A percentile compares a stretch with the other conserved stretches of the same genome.
These are phyloP conservation scores for Stygiomarasmius scandens DNA, from an alignment of 1,284 basidiomycete species.

Conservation along the genomic window DNA sequence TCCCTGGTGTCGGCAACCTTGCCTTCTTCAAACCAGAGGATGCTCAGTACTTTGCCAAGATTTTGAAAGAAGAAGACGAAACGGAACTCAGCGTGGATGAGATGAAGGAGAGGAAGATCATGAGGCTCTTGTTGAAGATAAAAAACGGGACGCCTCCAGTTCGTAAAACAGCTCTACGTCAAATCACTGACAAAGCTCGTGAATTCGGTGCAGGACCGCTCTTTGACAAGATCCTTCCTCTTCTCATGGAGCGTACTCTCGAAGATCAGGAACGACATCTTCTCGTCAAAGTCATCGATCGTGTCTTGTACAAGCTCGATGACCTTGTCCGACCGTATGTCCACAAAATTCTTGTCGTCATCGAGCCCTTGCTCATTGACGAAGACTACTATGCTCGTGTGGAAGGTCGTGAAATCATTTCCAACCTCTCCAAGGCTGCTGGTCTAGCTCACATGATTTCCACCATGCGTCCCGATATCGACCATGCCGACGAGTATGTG, in stretches of 20 bases:
- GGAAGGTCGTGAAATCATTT: slow-evolving; percentile 99
- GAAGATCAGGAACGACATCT: slow-evolving; percentile 99
- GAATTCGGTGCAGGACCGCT: slow-evolving; percentile 99
- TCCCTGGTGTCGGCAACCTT: slow-evolving; percentile 95
- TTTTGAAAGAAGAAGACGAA: slow-evolving; percentile 93
- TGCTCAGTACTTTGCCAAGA: slow-evolving; percentile 97
- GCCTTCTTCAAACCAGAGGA: slow-evolving; percentile 99
- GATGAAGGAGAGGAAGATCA: slow-evolving; percentile 99
- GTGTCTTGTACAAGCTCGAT: slow-evolving; percentile 98
- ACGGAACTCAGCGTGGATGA: slow-evolving; percentile 96
- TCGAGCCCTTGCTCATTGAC: slow-evolving; percentile 98
- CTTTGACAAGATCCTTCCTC: slow-evolving; percentile 97
- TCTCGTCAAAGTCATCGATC: slow-evolving; percentile 99
- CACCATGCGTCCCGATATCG: slow-evolving; percentile 99
- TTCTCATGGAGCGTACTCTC: slow-evolving; percentile 98
- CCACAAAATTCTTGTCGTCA: slow-evolving; percentile 99
- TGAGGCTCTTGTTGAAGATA: slow-evolving; percentile 99
- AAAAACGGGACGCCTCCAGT: slow-evolving; percentile 99
- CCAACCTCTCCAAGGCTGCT: slow-evolving; percentile 97
- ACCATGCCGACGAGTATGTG: slow-evolving; percentile 99
- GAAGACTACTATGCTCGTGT: slow-evolving; percentile 99
- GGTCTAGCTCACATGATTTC: slow-evolving; percentile 99
- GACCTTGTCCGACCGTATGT: slow-evolving; percentile 99
- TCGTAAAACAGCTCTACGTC: slow-evolving; percentile 94
- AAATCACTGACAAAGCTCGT: slow-evolving; percentile 99